Conservation (phyloP, 2,329 filamentous ascomycete species). For the Spiromastix sp. region DNA sequence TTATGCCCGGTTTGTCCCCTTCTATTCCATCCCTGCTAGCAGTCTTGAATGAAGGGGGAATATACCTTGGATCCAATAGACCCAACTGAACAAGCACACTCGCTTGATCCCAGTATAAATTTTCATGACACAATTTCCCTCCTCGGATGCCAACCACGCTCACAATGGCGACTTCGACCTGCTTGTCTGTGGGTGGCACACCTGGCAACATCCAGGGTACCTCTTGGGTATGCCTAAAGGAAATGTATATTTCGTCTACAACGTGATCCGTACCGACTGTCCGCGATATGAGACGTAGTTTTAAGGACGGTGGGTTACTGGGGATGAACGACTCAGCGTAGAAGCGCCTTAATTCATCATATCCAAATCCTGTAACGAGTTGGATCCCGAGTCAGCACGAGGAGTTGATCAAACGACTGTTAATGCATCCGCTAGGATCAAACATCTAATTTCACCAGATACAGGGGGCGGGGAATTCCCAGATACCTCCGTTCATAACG, state of each 20-base stretch:
- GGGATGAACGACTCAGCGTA: slow-evolving; percentile 48
- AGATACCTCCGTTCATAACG: slow-evolving; percentile 29
- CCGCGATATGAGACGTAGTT: slow-evolving; percentile 45
- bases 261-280: slow-evolving; percentile 49
- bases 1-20: slow-evolving; percentile 13
- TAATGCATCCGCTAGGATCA: too few species aligned
- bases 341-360: slow-evolving; percentile 37
- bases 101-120: slow-evolving; percentile 55
- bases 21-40: slow-evolving; percentile 1
- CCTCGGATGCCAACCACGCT: slow-evolving; percentile 45
- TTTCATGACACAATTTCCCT: slow-evolving; percentile 42
- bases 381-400: too few species aligned
- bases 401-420: slow-evolving; percentile 1
- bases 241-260: slow-evolving; percentile 50
- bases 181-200: slow-evolving; percentile 45
- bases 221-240: slow-evolving; percentile 46
- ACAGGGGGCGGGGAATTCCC: slow-evolving; percentile 13
- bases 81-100: slow-evolving; percentile 50
- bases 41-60: slow-evolving; percentile 35
- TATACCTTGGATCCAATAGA: slow-evolving; percentile 43
- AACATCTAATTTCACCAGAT: slow-evolving; percentile 11
- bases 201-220: slow-evolving; percentile 52
- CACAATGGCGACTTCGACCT: slow-evolving; percentile 48
- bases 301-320: slow-evolving; percentile 40
- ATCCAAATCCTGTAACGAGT: slow-evolving; percentile 31